Conservation (phyloP, 495 filamentous ascomycete species). For the Polyplosphaeria fusca region DNA sequence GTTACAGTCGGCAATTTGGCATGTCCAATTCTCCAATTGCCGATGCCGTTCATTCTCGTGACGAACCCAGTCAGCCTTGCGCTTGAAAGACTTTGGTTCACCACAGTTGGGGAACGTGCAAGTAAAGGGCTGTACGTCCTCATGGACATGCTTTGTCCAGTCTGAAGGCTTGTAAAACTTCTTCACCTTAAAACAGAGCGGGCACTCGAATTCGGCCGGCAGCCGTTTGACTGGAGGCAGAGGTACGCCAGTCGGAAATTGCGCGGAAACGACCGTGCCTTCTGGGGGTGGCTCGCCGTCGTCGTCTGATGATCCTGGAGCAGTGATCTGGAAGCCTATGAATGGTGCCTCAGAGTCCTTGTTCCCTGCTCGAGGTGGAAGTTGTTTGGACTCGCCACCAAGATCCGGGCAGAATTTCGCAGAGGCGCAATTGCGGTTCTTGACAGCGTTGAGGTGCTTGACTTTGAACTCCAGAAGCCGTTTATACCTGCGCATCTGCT, state of each 20-base stretch:
- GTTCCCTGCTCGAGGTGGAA: conserved; percentile 46
- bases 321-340: conserved; percentile 51
- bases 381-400: conserved; percentile 56
- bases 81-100: conserved; percentile 92
- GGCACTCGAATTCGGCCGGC: conserved; percentile 89
- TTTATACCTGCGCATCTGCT: conserved; percentile 77
- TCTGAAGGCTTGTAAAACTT: conserved; percentile 93
- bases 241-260: conserved; percentile 78
- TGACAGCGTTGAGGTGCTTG: conserved; percentile 62
- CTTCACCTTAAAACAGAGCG: conserved; percentile 84
- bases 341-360: conserved; percentile 41
- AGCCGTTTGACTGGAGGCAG: conserved; percentile 74
- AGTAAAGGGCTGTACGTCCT: conserved; percentile 92
- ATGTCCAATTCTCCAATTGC: conserved; percentile 90
- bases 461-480: conserved; percentile 67
- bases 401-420: conserved; percentile 60
- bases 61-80: conserved; percentile 95
- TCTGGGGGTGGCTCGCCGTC: conserved; percentile 62
- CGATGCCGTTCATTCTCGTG: conserved; percentile 94
- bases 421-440: conserved; percentile 55
- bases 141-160: conserved; percentile 97
- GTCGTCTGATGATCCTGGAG: conserved; percentile 51
- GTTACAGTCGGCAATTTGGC: conserved; percentile 72
- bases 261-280: conserved; percentile 62
- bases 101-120: conserved; percentile 84